A percentile compares a stretch with the other conserved stretches of the same genome.
phyloP scores from a whole-genome alignment of 2,329 filamentous ascomycete genomes.

The Alternaria gansuensis region DNA sequence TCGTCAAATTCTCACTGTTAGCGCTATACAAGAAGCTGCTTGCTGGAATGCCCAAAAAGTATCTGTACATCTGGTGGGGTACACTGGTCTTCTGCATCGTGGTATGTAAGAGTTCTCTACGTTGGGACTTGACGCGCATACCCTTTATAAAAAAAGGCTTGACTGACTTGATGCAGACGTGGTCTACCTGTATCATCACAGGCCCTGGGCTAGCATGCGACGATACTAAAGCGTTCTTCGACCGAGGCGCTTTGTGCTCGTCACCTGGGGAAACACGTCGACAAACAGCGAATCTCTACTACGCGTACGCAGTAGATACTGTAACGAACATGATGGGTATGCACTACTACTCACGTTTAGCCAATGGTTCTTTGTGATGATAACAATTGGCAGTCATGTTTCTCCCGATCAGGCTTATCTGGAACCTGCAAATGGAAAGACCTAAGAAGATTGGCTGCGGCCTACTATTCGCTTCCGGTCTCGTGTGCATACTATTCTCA shows the following conservation, averaged over 20 bases:
- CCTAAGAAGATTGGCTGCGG: slow-evolving; percentile 48
- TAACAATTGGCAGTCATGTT: slow-evolving; percentile 46
- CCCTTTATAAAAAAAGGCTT: background rate
- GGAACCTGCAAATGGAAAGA: slow-evolving; percentile 49
- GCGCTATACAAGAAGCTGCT: slow-evolving; percentile 53
- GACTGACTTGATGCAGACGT: slow-evolving; percentile 36
- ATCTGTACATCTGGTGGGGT: slow-evolving; percentile 52
- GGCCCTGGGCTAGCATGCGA: slow-evolving; percentile 49
- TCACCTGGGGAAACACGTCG: slow-evolving; percentile 41
- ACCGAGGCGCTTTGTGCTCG: slow-evolving; percentile 34
- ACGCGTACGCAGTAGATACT: slow-evolving; percentile 49
- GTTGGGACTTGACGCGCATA: background rate
- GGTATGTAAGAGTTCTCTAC: slow-evolving; percentile 32
- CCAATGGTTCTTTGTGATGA: background rate
- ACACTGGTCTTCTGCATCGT: slow-evolving; percentile 48
- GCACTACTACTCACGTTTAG: background rate
- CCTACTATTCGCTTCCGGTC: slow-evolving; percentile 36
- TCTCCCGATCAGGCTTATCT: slow-evolving; percentile 51
- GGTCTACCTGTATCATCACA: slow-evolving; percentile 52
- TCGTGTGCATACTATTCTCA: slow-evolving; percentile 41
- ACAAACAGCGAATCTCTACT: slow-evolving; percentile 50
- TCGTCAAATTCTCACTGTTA: slow-evolving; percentile 54
- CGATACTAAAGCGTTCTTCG: slow-evolving; percentile 41
- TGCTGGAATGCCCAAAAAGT: slow-evolving; percentile 39
- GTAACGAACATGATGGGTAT: slow-evolving; percentile 51